Conservation (phyloP, 352 stramenopile species). For the Pythium phragmiticola region DNA sequence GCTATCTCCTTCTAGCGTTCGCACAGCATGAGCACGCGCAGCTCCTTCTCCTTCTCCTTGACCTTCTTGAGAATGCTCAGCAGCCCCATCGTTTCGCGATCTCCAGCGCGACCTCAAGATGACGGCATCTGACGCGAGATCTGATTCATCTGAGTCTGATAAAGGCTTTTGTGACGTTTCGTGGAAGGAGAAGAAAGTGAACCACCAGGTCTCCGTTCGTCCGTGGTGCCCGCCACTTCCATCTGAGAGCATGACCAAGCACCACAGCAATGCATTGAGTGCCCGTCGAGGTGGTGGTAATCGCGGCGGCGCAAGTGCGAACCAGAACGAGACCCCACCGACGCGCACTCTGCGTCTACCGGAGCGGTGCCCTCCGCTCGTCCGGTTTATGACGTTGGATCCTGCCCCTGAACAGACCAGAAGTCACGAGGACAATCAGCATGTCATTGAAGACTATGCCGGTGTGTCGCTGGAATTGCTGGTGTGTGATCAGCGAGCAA, state of each 20-base stretch:
- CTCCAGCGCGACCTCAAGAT: background rate
- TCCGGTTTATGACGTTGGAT: slow-evolving; percentile 31
- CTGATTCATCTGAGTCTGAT: slow-evolving; percentile 24
- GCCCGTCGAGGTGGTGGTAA: background rate
- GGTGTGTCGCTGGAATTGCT: slow-evolving; percentile 59
- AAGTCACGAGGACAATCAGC: background rate
- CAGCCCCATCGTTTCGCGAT: slow-evolving; percentile 69
- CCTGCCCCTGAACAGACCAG: background rate
- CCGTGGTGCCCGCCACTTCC: background rate
- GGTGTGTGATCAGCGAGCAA: slow-evolving; percentile 22
- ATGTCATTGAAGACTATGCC: slow-evolving; percentile 15
- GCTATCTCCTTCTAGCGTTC: slow-evolving; percentile 16
- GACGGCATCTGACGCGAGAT: background rate
- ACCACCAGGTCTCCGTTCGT: background rate
- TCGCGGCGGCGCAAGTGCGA: slow-evolving; percentile 11
- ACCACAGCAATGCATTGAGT: background rate
- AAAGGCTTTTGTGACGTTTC: slow-evolving; percentile 16
- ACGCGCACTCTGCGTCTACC: background rate
- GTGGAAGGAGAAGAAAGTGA: slow-evolving; percentile 1
- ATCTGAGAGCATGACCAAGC: slow-evolving; percentile 10
- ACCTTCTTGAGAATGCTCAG: slow-evolving; percentile 96
- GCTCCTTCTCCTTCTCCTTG: slow-evolving; percentile 99
- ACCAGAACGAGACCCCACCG: slow-evolving; percentile 15
- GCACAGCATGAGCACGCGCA: slow-evolving; percentile 97
- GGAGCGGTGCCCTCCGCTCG: slow-evolving; percentile 33